Evolutionary conservation across 129 eudicot genomes (phyloP), one percentile per base, ranked within the genome.

Genomic region (Daucus carota): DNA sequence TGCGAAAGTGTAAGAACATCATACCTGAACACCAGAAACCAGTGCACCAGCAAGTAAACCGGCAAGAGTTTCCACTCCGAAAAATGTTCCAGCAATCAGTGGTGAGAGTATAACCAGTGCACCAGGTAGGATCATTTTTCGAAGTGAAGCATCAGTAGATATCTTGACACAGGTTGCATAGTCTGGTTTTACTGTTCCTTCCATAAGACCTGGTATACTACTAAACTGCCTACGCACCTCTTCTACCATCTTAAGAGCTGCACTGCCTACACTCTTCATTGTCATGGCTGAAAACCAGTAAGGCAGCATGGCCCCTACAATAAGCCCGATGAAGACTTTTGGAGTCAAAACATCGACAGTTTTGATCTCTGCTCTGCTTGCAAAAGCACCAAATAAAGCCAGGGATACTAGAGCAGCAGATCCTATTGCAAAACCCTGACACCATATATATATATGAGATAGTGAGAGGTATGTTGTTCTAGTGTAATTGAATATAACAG

Each of bases 211-310:
- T n/a, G 87, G 87, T 31, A 84, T 86, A 17, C 78, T 77, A 50
- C 80, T 80, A 62, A 86, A 86, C 59, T 86, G 89, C 5, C 86
- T 73, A 3, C 89, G 82, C 38, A 86, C 89, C 78, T 86, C 89
- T 73, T 85, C 88, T 11, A 85, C 88, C 88, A 85, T 85, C 57
- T 85, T 85, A 71, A 85, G 66, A 31, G 88, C 88, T 9, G 88
- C 88, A 38, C 75, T 85, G 33, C 88, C 88, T 57, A 85, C 88
- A 36, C 88, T 85, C 81, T 85, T 85, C 88, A 85, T 85, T 44
- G 88, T 85, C 88, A 85, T 85, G 8, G 88, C 88, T 41, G 88
- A 84, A 73, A 84, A 84, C 88, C 88, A 84, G 73, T 84, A 84
- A 0, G 88, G 88, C 70, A 84, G 85, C 88, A 84, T 84, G 52